A percentile compares a stretch with the other conserved stretches of the same genome.
These are phyloP conservation scores for Trichoderma erinaceum DNA, from an alignment of 495 filamentous ascomycete species.

Conservation along the genomic window DNA sequence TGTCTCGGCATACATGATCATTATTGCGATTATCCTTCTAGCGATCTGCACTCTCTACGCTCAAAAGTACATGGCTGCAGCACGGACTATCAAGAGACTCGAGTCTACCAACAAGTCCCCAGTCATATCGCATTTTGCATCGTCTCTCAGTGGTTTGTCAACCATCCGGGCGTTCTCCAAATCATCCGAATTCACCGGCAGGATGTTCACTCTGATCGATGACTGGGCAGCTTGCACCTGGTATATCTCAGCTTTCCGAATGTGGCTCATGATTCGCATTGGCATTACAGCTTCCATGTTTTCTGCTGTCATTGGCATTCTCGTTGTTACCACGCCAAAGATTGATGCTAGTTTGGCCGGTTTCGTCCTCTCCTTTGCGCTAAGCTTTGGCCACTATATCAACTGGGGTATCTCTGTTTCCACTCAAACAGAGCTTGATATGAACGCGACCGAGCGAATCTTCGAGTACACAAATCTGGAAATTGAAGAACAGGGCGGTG, in stretches of 20 bases:
- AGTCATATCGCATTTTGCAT: slow-evolving; percentile 70
- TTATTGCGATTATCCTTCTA: slow-evolving; percentile 50
- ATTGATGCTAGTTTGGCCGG: slow-evolving; percentile 74
- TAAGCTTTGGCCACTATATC: slow-evolving; percentile 46
- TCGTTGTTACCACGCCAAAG: slow-evolving; percentile 55
- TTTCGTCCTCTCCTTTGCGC: slow-evolving; percentile 61
- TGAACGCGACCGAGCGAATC: slow-evolving; percentile 83
- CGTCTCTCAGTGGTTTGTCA: slow-evolving; percentile 60
- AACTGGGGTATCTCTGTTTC: slow-evolving; percentile 48
- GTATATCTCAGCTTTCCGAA: slow-evolving; percentile 64
- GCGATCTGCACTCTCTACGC: slow-evolving; percentile 52
- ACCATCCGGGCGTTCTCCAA: slow-evolving; percentile 74
- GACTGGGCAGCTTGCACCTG: slow-evolving; percentile 55
- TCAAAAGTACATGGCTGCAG: slow-evolving; percentile 55
- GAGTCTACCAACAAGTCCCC: slow-evolving; percentile 68
- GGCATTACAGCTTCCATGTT: slow-evolving; percentile 64
- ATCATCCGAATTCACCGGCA: slow-evolving; percentile 52
- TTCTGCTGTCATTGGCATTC: slow-evolving; percentile 52
- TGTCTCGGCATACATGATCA: slow-evolving; percentile 56
- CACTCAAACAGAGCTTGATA: slow-evolving; percentile 64
- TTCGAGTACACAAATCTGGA: slow-evolving; percentile 72
- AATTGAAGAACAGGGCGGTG: slow-evolving; percentile 58
- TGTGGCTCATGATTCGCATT: slow-evolving; percentile 72
- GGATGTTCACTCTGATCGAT: slow-evolving; percentile 63
- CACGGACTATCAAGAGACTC: slow-evolving; percentile 68